Base-by-base conservation (phyloP, 352 stramenopile species). In the Pythium vanterpoolii region DNA sequence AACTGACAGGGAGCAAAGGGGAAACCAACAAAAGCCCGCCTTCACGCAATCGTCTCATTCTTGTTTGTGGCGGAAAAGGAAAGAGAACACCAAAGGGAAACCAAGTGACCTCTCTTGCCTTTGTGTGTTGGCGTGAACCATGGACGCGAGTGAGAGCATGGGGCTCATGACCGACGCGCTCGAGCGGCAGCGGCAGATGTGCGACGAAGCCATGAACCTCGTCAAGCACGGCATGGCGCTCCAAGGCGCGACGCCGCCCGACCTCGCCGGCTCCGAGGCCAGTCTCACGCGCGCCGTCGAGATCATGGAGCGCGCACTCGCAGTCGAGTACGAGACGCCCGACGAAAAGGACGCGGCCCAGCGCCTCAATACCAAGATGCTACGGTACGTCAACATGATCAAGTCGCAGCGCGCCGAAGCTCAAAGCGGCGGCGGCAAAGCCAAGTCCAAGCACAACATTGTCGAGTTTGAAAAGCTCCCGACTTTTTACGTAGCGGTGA, bases 381-480 rank as follows among this genome's bases (percentile, higher is more conserved):
- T 60, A 43, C 68, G 72, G 18, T 79, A 79, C 60, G 62, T 79
- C 43, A 76, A 74, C 43, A 79, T 79, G 72, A 76, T 79, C 57
- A 77, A 74, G 55, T 62, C 56, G 31, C 70, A 77, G 54, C 66
- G 64, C 21, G 50, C 46, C 24, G 72, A 78, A 33, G 57, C 46
- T 5, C 46, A 64, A 28, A 27, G 34, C 13, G 38, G 34, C 13
- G 38, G 48, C 26, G 50, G 55, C 24, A 48, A 33, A 19, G 43
- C 53, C 47, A 73, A 73, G 50, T 42, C 57, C 16, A 76, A 76
- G 56, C 55, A 63, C 56, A 79, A 79, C 59, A 76, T 76, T 26
- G 44, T 79, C n/a, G 71, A 79, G 19, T 68, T 72, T 44, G 68
- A 79, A n/a, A 56, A 56, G 27, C 51, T 76, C 14, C 68, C 71